A percentile compares a stretch with the other conserved stretches of the same genome.
Conservation (phyloP, 2,329 filamentous ascomycete genomes). For the Ascocoryne sarcoides region DNA sequence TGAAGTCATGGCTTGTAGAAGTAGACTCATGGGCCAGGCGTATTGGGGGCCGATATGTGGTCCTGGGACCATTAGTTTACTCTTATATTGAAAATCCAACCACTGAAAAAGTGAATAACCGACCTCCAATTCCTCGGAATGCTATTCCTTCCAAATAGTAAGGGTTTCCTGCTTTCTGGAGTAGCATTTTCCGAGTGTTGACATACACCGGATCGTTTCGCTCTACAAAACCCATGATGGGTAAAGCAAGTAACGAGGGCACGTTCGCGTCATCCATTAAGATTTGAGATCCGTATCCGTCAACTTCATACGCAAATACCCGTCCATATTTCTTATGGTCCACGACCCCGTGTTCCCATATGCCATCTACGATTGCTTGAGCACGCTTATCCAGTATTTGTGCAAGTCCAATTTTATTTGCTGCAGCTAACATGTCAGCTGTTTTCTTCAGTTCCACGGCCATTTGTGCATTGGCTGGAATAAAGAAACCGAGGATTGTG, state of each 20-base stretch:
- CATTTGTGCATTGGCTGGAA: constrained; percentile 95
- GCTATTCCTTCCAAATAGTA: constrained; percentile 72
- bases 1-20: constrained; percentile 85
- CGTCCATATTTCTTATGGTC: constrained; percentile 64
- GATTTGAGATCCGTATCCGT: constrained; percentile 74
- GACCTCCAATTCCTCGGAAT: constrained; percentile 84
- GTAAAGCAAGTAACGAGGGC: constrained; percentile 69
- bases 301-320: constrained; percentile 82
- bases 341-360: constrained; percentile 79
- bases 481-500: constrained; percentile 88
- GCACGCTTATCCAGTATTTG: constrained; percentile 50
- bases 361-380: constrained; percentile 59
- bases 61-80: constrained; percentile 32
- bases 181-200: constrained; percentile 70
- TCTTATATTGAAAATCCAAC: background rate
- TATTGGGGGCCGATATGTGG: constrained; percentile 74
- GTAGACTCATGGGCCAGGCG: constrained; percentile 93
- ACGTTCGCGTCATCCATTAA: constrained; percentile 89
- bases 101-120: constrained; percentile 20
- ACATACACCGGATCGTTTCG: constrained; percentile 63
- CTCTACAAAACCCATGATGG: constrained; percentile 66
- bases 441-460: constrained; percentile 75
- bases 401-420: constrained; percentile 43
- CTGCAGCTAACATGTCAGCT: constrained; percentile 47
- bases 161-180: constrained; percentile 51